A percentile compares a stretch with the other conserved stretches of the same genome.
These are phyloP conservation scores for Tephrocybe sp. DNA, from an alignment of 768 basidiomycete genomes.

Conservation along the genomic window DNA sequence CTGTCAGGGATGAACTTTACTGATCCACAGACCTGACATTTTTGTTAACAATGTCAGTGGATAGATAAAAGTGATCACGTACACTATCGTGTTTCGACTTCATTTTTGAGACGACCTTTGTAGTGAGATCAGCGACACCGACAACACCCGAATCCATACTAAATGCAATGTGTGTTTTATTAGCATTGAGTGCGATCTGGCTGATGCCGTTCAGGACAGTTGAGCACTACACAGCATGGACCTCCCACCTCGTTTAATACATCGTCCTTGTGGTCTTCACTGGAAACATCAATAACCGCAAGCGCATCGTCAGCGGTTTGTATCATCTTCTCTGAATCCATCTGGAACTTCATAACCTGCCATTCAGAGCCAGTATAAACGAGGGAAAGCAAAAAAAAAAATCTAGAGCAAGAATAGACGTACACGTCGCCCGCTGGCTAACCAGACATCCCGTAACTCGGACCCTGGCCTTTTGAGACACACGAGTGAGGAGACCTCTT, in stretches of 20 bases:
- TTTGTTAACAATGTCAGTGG: neutral
- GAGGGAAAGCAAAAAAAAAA: too few relatives aligned
- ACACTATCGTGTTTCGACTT: slow-evolving; percentile 65
- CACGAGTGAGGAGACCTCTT: slow-evolving; percentile 64
- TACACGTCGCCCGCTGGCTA: slow-evolving; percentile 65
- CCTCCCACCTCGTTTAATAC: slow-evolving; percentile 65
- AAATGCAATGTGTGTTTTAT: slow-evolving; percentile 62
- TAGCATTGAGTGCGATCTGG: slow-evolving; percentile 63
- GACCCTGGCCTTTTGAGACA: slow-evolving; percentile 41
- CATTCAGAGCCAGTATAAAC: neutral
- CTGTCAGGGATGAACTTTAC: slow-evolving; percentile 73
- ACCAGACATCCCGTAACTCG: slow-evolving; percentile 54
- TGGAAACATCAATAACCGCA: slow-evolving; percentile 43
- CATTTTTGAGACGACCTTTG: slow-evolving; percentile 51
- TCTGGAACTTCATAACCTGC: slow-evolving; percentile 44
- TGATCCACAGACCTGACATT: slow-evolving; percentile 62
- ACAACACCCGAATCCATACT: slow-evolving; percentile 69
- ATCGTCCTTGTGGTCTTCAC: slow-evolving; percentile 46
- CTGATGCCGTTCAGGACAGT: slow-evolving; percentile 34
- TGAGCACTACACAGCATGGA: slow-evolving; percentile 1
- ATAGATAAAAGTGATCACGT: slow-evolving; percentile 21
- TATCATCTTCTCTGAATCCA: slow-evolving; percentile 54
- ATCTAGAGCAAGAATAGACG: slow-evolving; percentile 13
- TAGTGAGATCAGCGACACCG: slow-evolving; percentile 62
- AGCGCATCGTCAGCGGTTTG: slow-evolving; percentile 50